Base-by-base conservation (phyloP, 1,284 basidiomycete species). In the Papiliotrema terrestris region DNA sequence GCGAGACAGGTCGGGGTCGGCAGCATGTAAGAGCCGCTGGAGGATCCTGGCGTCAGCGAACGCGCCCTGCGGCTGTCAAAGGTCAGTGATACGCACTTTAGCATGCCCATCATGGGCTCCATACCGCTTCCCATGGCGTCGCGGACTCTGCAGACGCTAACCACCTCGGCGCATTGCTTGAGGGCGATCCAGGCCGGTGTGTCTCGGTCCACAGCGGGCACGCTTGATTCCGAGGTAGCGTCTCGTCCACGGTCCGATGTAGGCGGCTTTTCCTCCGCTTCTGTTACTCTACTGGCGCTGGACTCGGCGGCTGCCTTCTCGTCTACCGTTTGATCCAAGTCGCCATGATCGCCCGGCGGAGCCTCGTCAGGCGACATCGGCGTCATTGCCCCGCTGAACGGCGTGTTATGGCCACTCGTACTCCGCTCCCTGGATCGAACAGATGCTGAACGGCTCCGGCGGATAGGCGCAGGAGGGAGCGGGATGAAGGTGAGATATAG, bases 81-180 rank as follows among this genome's bases (percentile, higher is more conserved):
- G 38, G 25, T 15, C 8, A 17, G 26, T 14, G 37, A 22, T 4
- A 63, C 79, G 49, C 61, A 87, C 89, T 86, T 82, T 49, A 97
- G 76, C 50, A 92, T 79, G 5, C 90, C 91, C 49, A 95, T 83
- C 45, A 95, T 81, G 3, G 92, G 91, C 51, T 91, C 88, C 9
- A 97, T 81, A 8, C 85, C 86, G 17, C 79, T 73, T 1, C 91
- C 88, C 93, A 96, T 95, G 1, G 89, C 86, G 73, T 97, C 93
- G 51, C 93, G 81, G 3, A 95, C 79, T 25, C 91, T 79, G 61
- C 91, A 86, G 43, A 96, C 76, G 54, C 88, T 90, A 50, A 76
- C 66, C 2, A 68, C 67, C 53, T 72, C 71, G 9, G 70, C 69
- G 23, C 60, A 96, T 66, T 67, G 88, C 83, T 78, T 88, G 84